A percentile compares a stretch with the other conserved stretches of the same genome.
These are phyloP conservation scores for Capsella rubella DNA, from an alignment of 441 rosid genomes.

Conservation along the genomic window DNA sequence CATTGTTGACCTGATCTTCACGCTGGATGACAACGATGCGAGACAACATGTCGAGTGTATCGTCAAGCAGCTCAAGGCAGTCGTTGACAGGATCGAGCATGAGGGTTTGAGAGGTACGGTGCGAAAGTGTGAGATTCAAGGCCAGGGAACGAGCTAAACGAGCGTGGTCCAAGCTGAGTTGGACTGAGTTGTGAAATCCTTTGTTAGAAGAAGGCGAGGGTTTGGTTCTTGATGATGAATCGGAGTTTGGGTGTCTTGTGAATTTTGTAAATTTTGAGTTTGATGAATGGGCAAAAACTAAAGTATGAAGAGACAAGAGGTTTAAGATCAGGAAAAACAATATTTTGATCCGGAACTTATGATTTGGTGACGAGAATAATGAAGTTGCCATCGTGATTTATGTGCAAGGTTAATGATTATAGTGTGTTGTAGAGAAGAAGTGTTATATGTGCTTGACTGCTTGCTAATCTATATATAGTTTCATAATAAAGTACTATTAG, in stretches of 20 bases:
- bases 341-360: conserved; percentile 13
- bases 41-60: conserved; percentile 52
- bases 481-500: not conserved
- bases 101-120: not conserved
- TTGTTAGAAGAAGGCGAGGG: conserved; percentile 33
- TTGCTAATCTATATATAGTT: conserved; percentile 31
- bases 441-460: conserved; percentile 14
- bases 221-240: conserved; percentile 27
- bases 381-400: conserved; percentile 35
- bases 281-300: conserved; percentile 40
- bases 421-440: conserved; percentile 30
- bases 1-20: conserved; percentile 24
- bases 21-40: conserved; percentile 35
- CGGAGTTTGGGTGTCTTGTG: conserved; percentile 38
- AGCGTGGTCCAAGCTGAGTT: conserved; percentile 40
- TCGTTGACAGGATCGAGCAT: conserved; percentile 40
- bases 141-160: conserved; percentile 46
- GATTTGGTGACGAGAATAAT: conserved; percentile 20
- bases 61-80: conserved; percentile 60
- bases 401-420: conserved; percentile 24
- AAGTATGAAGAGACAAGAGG: conserved; percentile 29
- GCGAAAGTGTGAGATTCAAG: conserved; percentile 33
- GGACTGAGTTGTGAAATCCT: conserved; percentile 45
- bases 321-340: conserved; percentile 24
- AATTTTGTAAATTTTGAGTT: conserved; percentile 54